Base-by-base conservation (phyloP, 805 yeast genomes). In the Myxozyma sirexii region DNA sequence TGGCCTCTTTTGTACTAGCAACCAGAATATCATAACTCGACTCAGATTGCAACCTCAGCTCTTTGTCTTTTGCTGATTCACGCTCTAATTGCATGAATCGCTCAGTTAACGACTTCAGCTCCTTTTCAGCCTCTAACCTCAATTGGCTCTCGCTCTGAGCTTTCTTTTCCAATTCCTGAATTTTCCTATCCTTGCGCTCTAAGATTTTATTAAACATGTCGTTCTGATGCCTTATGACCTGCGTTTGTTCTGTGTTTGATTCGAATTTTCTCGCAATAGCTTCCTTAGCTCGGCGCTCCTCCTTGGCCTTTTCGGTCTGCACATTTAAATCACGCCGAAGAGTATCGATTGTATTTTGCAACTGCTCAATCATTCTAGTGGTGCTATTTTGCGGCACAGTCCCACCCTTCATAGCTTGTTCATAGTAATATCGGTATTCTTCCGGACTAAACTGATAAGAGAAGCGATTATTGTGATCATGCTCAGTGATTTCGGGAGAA, bases 201-300 rank as follows among this genome's bases (percentile, higher is more conserved):
- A 89, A 74, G 63, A 88, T 74, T 0, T 90, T 84, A 67, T 82
- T 85, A 44, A 87, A 77, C 76, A 86, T 86, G 64, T 88, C 91
- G 67, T 86, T 86, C 68, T 90, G 93, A 71, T 87, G 92, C 71
- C 86, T 86, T 39, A 87, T 55, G 4, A 38, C 21, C 26, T 60
- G 50, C 24, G 46, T 72, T 71, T 85, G 88, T 67, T 85, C 90
- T 37, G 83, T 79, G 54, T 81, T 75, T 56, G 80, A 75, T 65
- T 82, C 84, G 67, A 84, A 76, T 72, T 82, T 78, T 68, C 78
- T 73, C 64, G 79, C 65, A 54, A 79, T 68, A 29, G 79, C 74
- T 53, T 82, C 78, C 67, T 79, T 75, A 61, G 84, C 82, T 71
- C 83, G 84, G 61, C 78, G 79, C 66, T 80, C 78, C 59, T 82